Base-by-base conservation (phyloP, 495 filamentous ascomycete genomes). In the Venustampulla echinocandica region DNA sequence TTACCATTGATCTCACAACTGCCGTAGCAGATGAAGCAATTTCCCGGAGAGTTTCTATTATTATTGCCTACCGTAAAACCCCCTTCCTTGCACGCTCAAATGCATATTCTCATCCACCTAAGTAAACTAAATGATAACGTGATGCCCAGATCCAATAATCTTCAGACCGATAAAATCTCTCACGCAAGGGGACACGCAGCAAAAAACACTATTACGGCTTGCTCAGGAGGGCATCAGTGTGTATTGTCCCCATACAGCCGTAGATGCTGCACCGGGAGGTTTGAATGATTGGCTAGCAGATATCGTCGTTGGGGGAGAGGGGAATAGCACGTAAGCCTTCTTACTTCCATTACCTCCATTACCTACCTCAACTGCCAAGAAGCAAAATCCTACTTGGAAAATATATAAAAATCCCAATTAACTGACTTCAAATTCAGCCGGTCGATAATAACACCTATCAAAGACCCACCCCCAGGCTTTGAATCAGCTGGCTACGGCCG, bases 271-370 rank as follows among this genome's bases (percentile, higher is more conserved):
- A 0, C 79, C 81, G 4, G 84, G 81, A 13, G 92, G 92, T 18
- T 74, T 97, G 49, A 90, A 85, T 48, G 88, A 96, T 67, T 98
- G 92, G 92, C 82, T 98, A 15, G 89, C 85, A 40, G 84, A 95
- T 63, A 85, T 94, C 20, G 75, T 87, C 39, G 77, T 20, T 18
- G 15, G 24, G 33, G 18, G 13, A 9, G 9, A 42, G n/a, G 27
- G 7, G 27, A 30, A n/a, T 30, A 30, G n/a, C 7, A 7, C n/a
- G 7, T n/a, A 30, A 30, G 7, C 27, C 27, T n/a, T 30, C 27
- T 7, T 7, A 30, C 27, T 30, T 30, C 27, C n/a, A n/a, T n/a
- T n/a, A n/a, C n/a, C n/a, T n/a, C n/a, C n/a, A n/a, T n/a, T n/a
- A n/a, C n/a, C n/a, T n/a, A n/a, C n/a, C n/a, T n/a, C n/a, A n/a